phyloP scores from a whole-genome alignment of 805 yeast species.

The Saccharomycopsis sp. region DNA sequence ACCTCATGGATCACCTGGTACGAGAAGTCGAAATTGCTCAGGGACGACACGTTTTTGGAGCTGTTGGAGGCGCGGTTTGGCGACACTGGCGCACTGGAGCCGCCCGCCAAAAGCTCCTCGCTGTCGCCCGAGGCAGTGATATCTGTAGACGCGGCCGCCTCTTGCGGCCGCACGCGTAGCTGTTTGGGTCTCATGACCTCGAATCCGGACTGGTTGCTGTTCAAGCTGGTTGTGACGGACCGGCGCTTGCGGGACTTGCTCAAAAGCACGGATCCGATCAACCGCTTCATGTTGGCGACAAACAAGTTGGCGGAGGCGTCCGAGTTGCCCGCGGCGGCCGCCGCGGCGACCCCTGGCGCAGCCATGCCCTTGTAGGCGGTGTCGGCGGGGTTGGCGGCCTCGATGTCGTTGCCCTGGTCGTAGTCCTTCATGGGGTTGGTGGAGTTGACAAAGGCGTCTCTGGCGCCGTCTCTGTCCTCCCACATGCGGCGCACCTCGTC shows the following conservation, averaged over 20 bases:
- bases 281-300: neutral
- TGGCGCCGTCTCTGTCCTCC: conserved; percentile 39
- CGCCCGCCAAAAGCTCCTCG: too few species aligned
- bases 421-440: conserved; percentile 17
- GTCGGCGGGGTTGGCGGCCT: neutral
- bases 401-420: conserved; percentile 3
- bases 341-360: neutral
- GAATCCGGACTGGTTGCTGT: conserved; percentile 22
- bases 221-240: neutral
- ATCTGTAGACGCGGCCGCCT: neutral
- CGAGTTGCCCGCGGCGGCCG: neutral
- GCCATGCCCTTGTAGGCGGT: neutral
- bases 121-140: too few species aligned
- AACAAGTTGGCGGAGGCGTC: neutral
- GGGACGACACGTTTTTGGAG: neutral
- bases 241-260: neutral
- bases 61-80: neutral
- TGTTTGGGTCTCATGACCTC: conserved; percentile 29
- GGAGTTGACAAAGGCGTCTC: conserved; percentile 8
- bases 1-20: conserved; percentile 6
- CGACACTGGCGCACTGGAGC: neutral
- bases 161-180: conserved; percentile 2
- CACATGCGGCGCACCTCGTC: conserved; percentile 46
- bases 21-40: conserved; percentile 2
- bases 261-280: neutral